phyloP scores from a whole-genome alignment of 148 eudicot species.

The Rhododendron mucronatum region DNA sequence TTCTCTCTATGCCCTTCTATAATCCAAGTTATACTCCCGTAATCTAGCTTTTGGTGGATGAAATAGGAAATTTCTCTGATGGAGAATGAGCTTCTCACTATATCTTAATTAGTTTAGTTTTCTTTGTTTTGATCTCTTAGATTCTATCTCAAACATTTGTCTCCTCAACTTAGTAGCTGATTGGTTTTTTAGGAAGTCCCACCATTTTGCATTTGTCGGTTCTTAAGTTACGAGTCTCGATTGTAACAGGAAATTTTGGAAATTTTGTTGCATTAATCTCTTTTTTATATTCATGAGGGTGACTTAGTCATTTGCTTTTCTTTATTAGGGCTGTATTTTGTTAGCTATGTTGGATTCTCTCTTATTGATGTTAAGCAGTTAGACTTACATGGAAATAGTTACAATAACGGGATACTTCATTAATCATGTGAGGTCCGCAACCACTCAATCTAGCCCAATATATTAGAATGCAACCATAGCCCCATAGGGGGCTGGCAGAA shows the following conservation, averaged over 20 bases:
- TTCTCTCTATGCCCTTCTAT: neutral
- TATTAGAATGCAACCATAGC: no score
- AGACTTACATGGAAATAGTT: neutral
- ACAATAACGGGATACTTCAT: neutral
- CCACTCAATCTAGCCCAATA: neutral
- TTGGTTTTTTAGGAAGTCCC: neutral
- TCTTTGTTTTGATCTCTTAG: neutral
- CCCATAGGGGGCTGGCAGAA: no score
- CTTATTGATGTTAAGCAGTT: neutral
- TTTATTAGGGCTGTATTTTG: neutral
- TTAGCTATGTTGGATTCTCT: neutral
- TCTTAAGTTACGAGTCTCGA: neutral
- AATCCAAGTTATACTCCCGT: neutral
- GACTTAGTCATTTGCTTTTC: neutral
- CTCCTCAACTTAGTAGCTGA: neutral
- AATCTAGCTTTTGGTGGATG: neutral
- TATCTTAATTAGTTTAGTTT: neutral
- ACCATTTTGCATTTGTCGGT: neutral
- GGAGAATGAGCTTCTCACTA: neutral
- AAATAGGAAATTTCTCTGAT: neutral
- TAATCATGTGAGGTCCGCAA: neutral
- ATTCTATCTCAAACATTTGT: neutral
- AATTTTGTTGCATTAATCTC: no score
- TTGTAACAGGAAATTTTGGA: no score
- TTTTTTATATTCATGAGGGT: neutral